Evolutionary conservation across 106 monocot genomes (phyloP).

Genomic region (Dioscorea dumetorum): DNA sequence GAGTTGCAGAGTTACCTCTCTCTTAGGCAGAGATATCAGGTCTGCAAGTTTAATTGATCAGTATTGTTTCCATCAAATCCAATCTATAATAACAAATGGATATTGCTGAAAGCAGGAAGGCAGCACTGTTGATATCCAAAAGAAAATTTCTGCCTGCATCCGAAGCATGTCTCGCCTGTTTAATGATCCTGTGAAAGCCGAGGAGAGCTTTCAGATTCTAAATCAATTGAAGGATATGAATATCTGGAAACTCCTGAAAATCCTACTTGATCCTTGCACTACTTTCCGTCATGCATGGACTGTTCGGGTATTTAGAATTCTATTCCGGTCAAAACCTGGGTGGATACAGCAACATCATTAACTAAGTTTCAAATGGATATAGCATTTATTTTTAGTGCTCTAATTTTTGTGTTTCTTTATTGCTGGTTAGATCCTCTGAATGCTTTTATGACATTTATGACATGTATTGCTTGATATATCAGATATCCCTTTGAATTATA

Average conservation of each 20-base stretch:
- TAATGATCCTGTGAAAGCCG: conserved; percentile 69
- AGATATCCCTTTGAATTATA: not conserved
- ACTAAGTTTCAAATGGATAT: no score
- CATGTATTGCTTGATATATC: not conserved
- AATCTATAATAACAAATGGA: conserved; percentile 2
- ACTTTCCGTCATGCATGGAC: conserved; percentile 61
- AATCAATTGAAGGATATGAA: conserved; percentile 80
- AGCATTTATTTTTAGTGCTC: no score
- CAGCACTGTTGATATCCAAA: conserved; percentile 60
- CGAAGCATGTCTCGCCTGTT: conserved; percentile 82
- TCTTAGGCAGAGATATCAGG: conserved; percentile 71
- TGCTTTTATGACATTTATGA: not conserved
- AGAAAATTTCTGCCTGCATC: conserved; percentile 55
- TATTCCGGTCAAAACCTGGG: not conserved
- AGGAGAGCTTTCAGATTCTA: conserved; percentile 78
- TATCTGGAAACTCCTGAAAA: conserved; percentile 70
- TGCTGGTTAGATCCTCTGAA: not conserved
- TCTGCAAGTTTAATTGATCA: conserved; percentile 18
- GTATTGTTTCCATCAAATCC: conserved; percentile 3
- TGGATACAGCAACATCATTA: no score
- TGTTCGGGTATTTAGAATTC: conserved; percentile 42
- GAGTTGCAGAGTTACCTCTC: conserved; percentile 88
- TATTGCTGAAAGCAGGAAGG: conserved; percentile 54
- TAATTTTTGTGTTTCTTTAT: no score
- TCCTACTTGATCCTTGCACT: conserved; percentile 60